Percentiles rank a stretch among this genome's conserved stretches.
Conservation (phyloP, 2,329 filamentous ascomycete genomes). For the Cladosporium sp. region DNA sequence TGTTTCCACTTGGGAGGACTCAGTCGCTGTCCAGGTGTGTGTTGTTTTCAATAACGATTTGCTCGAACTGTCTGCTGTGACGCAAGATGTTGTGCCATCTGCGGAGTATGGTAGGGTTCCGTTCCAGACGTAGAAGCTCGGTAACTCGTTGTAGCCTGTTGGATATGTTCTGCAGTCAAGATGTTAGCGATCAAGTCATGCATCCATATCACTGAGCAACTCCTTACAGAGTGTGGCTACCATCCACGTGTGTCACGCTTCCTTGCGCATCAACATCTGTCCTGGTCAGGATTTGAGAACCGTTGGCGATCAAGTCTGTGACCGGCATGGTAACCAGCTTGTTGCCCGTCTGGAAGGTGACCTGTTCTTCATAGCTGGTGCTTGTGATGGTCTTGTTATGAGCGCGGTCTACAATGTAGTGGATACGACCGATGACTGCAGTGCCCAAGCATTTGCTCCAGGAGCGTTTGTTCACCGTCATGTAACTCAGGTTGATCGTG, state of each 20-base stretch:
- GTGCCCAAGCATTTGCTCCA: background rate
- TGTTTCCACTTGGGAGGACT: background rate
- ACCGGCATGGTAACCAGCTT: background rate
- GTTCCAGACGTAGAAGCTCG: background rate
- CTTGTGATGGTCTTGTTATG: background rate
- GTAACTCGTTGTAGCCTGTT: background rate
- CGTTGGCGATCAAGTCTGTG: background rate
- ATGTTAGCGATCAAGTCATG: no score
- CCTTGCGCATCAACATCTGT: slow-evolving; percentile 11
- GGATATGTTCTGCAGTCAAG: background rate
- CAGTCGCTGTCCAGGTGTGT: background rate
- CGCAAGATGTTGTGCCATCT: background rate
- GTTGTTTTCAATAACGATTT: background rate
- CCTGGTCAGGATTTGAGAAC: background rate
- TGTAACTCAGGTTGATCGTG: background rate
- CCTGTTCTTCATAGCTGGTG: background rate
- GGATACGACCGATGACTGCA: background rate
- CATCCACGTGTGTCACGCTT: slow-evolving; percentile 4
- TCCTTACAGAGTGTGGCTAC: background rate
- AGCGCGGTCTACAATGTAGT: background rate
- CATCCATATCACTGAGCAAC: no score
- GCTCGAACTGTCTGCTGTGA: background rate
- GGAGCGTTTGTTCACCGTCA: background rate
- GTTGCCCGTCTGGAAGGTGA: background rate
- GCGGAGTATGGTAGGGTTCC: background rate